A percentile compares a stretch with the other conserved stretches of the same genome.
Evolutionary conservation across 176 grass and related monocot species (phyloP).

Genomic region (Oryza meridionalis): DNA sequence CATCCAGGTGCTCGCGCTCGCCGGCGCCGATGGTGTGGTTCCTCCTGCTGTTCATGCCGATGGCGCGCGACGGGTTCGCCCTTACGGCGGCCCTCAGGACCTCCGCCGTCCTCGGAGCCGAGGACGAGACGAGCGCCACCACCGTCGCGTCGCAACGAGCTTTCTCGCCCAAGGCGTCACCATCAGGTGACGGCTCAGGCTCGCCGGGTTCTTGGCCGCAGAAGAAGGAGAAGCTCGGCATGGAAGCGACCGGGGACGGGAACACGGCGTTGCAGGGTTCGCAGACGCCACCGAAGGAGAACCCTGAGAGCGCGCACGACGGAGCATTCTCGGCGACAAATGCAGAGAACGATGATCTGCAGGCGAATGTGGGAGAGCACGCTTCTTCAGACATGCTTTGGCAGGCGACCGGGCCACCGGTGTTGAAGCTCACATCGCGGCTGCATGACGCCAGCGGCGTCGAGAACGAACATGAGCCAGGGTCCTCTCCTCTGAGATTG

Average conservation of each 20-base stretch:
- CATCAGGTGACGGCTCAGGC: not conserved
- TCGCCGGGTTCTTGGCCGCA: not conserved
- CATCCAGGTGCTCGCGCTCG: conserved; percentile 66
- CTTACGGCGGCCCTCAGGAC: not conserved
- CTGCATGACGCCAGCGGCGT: conserved; percentile 44
- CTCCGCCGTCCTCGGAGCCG: not conserved
- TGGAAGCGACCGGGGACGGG: conserved; percentile 33
- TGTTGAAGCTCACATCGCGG: conserved; percentile 81
- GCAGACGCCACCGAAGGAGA: conserved; percentile 45
- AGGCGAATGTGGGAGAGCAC: conserved; percentile 56
- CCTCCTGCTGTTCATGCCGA: conserved; percentile 50
- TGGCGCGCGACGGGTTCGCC: conserved; percentile 13
- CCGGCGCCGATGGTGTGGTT: conserved; percentile 80
- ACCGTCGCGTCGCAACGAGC: not conserved
- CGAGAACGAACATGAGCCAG: conserved; percentile 66
- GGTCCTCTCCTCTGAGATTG: conserved; percentile 34
- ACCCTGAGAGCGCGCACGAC: conserved; percentile 33
- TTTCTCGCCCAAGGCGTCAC: conserved; percentile 4
- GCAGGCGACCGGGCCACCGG: conserved; percentile 38
- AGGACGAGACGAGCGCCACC: not conserved
- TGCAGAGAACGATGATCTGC: conserved; percentile 67
- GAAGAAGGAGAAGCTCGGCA: conserved; percentile 86
- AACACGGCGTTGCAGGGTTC: conserved; percentile 22
- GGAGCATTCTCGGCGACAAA: conserved; percentile 33
- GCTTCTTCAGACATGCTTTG: conserved; percentile 44